Conservation (phyloP, 2,329 filamentous ascomycete species). For the Niveomyces coronatus region DNA sequence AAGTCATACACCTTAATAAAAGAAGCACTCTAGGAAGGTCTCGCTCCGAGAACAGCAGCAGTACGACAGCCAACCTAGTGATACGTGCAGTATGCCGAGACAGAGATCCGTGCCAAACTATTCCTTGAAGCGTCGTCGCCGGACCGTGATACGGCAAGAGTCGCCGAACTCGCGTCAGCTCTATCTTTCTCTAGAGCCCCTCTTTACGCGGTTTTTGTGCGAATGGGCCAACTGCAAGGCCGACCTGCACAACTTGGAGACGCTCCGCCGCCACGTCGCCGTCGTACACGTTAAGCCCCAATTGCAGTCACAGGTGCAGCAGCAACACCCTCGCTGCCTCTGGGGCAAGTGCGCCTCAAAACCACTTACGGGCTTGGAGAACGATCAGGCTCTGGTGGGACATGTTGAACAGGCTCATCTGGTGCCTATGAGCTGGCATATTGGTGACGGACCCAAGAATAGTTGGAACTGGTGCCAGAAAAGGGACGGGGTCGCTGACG, state of each 20-base stretch:
- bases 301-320: no score
- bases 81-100: not conserved
- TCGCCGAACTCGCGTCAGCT: slow-evolving; percentile 29
- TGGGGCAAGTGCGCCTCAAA: slow-evolving; percentile 23
- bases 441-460: slow-evolving; percentile 48
- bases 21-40: slow-evolving; percentile 17
- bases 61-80: not conserved
- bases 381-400: slow-evolving; percentile 27
- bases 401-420: slow-evolving; percentile 48
- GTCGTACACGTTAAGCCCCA: slow-evolving; percentile 33
- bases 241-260: slow-evolving; percentile 52
- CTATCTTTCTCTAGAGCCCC: slow-evolving; percentile 31
- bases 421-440: slow-evolving; percentile 42
- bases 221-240: slow-evolving; percentile 50
- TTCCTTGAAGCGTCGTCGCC: slow-evolving; percentile 22
- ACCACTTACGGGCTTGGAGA: slow-evolving; percentile 24
- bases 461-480: slow-evolving; percentile 15
- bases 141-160: slow-evolving; percentile 32
- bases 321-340: slow-evolving; percentile 14
- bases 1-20: no score
- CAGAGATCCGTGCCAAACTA: slow-evolving; percentile 13
- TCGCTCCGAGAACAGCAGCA: slow-evolving; percentile 16
- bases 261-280: slow-evolving; percentile 42
- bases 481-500: slow-evolving; percentile 6
- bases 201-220: slow-evolving; percentile 44